Base-by-base conservation (phyloP, 2,329 filamentous ascomycete genomes). In the Lecanicillium sp. region DNA sequence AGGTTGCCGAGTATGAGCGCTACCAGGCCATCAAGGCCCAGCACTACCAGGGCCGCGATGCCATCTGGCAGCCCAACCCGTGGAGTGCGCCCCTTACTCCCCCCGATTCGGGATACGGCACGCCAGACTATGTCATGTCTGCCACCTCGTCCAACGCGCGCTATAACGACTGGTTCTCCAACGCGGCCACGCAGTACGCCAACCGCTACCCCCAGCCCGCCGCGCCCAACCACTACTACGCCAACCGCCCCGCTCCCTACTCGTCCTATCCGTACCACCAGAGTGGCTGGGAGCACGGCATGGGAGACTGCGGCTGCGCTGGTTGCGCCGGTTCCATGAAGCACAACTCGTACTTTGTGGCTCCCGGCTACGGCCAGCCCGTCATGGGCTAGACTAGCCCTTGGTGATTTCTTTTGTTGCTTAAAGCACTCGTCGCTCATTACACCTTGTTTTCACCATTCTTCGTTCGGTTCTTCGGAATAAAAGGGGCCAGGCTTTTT, bases 71-170 rank as follows among this genome's bases (percentile, higher is more conserved):
- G 27, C 66, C 68, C 49, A 72, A 72, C 51, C 66, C 73, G 12
- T 67, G 70, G 70, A 65, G 63, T 11, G 70, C 71, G 40, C 76
- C 76, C 6, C 63, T 81, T 49, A 81, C 78, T 0, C 78, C 78
- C 2, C 78, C 78, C 1, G 78, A 81, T 53, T 81, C 78, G 17
- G 78, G 78, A 5, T 81, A 81, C 49, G 77, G 77, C 36, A 82
- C 78, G 0, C 78, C 78, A 4, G 78, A 81, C 55, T 78, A 80
- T 53, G 65, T 70, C 41, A 72, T 74, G 60, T 79, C 77, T 35
- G 74, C 77, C 4, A 69, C 76, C 0, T 74, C 76, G 1, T 69
- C 70, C 54, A 79, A 79, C 48, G 66, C 71, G 19, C 74, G 70
- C 29, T 81, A 81, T 61, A 74, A 77, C 21, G 78, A 81, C 36